Percentiles rank a stretch among this genome's conserved stretches.
Conservation (phyloP, 257 asterid species). For the Plectranthus barbatus region DNA sequence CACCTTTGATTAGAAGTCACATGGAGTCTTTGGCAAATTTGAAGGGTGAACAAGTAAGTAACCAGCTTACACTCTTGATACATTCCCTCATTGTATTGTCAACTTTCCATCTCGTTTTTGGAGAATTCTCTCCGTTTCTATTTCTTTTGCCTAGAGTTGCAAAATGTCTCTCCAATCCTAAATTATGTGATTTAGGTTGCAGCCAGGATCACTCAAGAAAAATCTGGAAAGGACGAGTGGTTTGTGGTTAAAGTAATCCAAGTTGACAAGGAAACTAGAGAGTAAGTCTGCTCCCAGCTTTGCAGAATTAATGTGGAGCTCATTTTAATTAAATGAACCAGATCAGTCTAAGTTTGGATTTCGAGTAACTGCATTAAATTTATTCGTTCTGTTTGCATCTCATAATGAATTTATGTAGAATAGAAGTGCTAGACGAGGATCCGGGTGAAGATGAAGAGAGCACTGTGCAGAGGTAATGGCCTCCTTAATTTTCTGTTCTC, state of each 20-base stretch:
- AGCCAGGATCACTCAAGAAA: constrained; percentile 85
- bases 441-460: constrained; percentile 98
- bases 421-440: constrained; percentile 94
- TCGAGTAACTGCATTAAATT: background rate
- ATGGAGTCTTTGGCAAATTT: constrained; percentile 74
- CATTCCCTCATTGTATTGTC: background rate
- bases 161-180: background rate
- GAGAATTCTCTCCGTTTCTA: background rate
- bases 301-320: background rate
- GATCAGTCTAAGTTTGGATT: background rate
- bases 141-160: background rate
- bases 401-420: constrained; percentile 31
- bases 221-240: constrained; percentile 92
- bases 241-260: constrained; percentile 90
- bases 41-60: constrained; percentile 91
- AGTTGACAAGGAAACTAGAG: constrained; percentile 86
- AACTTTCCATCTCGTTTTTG: background rate
- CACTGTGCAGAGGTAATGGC: constrained; percentile 65
- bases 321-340: background rate
- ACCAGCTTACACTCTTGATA: constrained; percentile 3
- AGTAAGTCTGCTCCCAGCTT: constrained; percentile 37
- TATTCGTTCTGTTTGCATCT: background rate
- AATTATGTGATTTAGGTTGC: constrained; percentile 55
- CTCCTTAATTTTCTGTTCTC: background rate
- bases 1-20: constrained; percentile 60